Evolutionary conservation across 495 filamentous ascomycete genomes (phyloP), one percentile per base, ranked within the genome.

Genomic region (Cenococcum geophilum): DNA sequence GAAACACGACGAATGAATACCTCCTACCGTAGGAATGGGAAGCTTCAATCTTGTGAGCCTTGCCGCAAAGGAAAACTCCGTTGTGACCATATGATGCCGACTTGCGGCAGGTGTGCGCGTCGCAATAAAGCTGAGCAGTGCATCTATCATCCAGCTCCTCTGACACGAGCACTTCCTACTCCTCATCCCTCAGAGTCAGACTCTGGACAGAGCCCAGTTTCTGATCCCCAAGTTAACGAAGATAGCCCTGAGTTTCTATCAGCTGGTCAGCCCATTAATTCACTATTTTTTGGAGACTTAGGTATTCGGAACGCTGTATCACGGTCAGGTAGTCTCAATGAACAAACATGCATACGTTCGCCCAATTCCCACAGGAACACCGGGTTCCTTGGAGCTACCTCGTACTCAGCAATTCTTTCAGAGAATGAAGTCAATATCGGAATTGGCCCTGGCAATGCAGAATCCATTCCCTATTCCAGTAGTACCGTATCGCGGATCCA

Each of bases 31-130:
- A 43, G 66, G 40, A 68, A 68, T 54, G 66, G 66, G 16, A 68
- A 68, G 40, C 59, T 65, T 8, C 66, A 68, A 35, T 68, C 66
- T n/a, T 68, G 66, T 37, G 66, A 68, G 37, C 66, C 66, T 9
- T 68, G 66, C 34, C 62, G 66, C 11, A 68, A 64, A 36, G 62
- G 62, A 14, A 65, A 68, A 35, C 59, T 65, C 14, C 57, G 59
- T 48, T 64, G 66, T 45, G 66, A 68, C 53, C 66, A 68, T 59
- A 65, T 68, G 62, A 62, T 62, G 55, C 66, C 66, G 2, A 65
- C 66, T 14, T 68, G 66, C 47, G 62, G 66, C 1, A 58, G 66
- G 34, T 68, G 66, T 60, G 56, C 62, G 14, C 66, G 66, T 12
- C 62, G 66, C 20, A 61, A 62, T 20, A 62, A 58, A 35, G 57